Evolutionary conservation across 805 yeast genomes (phyloP).

Genomic region (Myxozyma vanderwaltii): DNA sequence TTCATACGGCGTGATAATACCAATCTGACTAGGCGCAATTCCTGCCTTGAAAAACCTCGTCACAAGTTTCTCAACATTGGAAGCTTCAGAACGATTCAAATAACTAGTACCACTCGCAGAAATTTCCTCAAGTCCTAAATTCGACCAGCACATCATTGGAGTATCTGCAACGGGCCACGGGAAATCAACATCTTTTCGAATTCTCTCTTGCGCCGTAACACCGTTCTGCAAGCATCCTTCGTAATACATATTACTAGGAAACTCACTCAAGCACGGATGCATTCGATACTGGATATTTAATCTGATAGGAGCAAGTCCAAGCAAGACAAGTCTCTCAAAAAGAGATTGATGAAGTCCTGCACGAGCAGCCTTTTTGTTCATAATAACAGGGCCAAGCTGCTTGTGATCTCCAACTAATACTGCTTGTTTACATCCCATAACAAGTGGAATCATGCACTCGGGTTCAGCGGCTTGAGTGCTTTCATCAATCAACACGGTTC

Average conservation of each 20-base stretch:
- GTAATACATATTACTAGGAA: constrained; percentile 87
- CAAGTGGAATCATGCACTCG: constrained; percentile 84
- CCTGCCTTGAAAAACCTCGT: constrained; percentile 76
- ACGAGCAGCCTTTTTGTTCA: constrained; percentile 75
- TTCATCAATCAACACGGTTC: constrained; percentile 86
- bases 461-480: constrained; percentile 95
- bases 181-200: constrained; percentile 57
- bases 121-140: constrained; percentile 85
- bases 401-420: constrained; percentile 94
- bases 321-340: constrained; percentile 78
- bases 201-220: constrained; percentile 74
- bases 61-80: constrained; percentile 79
- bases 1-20: constrained; percentile 92
- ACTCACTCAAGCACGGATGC: constrained; percentile 87
- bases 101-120: constrained; percentile 79
- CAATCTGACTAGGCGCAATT: constrained; percentile 76
- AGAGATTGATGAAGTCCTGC: constrained; percentile 87
- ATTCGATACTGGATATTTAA: constrained; percentile 92
- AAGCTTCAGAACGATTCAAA: constrained; percentile 84
- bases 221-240: constrained; percentile 93
- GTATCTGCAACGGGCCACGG: constrained; percentile 87
- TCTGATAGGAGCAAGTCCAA: constrained; percentile 83
- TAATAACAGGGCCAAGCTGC: constrained; percentile 89
- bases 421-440: constrained; percentile 86
- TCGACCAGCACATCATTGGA: constrained; percentile 98